Evolutionary conservation across 1,284 basidiomycete species (phyloP), one percentile per base, ranked within the genome.

Genomic region (Pseudozyma sp.): DNA sequence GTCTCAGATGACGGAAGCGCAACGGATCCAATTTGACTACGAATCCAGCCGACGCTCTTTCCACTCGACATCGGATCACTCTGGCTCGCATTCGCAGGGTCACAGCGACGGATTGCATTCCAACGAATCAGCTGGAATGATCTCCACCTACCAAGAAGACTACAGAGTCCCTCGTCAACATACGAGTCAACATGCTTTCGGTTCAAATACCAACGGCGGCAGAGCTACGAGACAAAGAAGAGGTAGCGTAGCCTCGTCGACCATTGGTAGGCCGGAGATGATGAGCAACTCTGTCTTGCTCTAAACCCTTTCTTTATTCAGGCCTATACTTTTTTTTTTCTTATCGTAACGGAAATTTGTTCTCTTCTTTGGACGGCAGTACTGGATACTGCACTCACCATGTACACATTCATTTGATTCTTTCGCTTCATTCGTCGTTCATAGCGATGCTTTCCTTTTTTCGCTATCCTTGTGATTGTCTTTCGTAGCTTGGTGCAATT

Each of bases 11-110:
- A 79, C 77, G 6, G 77, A 77, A 48, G 75, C 77, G 40, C 75
- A 79, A 47, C 68, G 77, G 3, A 79, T 79, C 51, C 75, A 77
- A 64, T 70, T 56, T 53, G 71, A 76, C 48, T 79, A 77, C 61
- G 73, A 76, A 14, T 73, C 74, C 13, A 63, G 63, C 45, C 74
- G 72, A 35, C 59, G 74, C 12, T 63, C 68, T 18, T 65, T 58
- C 49, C 59, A 67, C 34, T 65, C 73, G n/a, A 39, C 45, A 3
- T 66, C 63, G 38, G 66, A 61, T 10, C 50, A 52, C 3, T 70
- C 67, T 14, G 56, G 61, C 6, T 66, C 64, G 31, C 47, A 60
- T 11, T 47, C 45, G 45, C 18, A 47, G 10, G 14, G 45, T 10
- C 45, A 47, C 25, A 31, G 25, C 25, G 25, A 31, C 6, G 58